These are phyloP conservation scores for Phytophthora niederhauseri DNA, from an alignment of 352 stramenopile species.

Conservation along the genomic window DNA sequence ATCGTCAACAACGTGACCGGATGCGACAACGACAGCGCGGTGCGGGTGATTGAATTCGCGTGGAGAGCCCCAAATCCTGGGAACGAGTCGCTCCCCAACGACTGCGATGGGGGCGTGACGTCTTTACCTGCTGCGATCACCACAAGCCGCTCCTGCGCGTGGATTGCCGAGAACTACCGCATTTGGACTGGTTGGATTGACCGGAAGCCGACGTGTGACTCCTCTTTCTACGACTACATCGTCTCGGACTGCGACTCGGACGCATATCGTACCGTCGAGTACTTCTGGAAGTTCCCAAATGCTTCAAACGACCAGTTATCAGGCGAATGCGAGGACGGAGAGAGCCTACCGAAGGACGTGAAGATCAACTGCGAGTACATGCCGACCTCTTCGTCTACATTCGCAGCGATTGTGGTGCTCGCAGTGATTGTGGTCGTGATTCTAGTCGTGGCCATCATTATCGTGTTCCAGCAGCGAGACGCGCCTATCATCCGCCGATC, in stretches of 20 bases:
- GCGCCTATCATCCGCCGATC: slow-evolving; percentile 52
- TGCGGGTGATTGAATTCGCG: slow-evolving; percentile 37
- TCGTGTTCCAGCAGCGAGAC: slow-evolving; percentile 41
- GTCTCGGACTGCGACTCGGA: slow-evolving; percentile 38
- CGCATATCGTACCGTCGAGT: slow-evolving; percentile 35
- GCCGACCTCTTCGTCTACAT: slow-evolving; percentile 28
- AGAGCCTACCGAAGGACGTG: slow-evolving; percentile 22
- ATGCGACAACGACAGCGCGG: slow-evolving; percentile 29
- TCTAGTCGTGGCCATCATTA: slow-evolving; percentile 17
- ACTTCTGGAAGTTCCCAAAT: slow-evolving; percentile 45
- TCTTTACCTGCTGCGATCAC: slow-evolving; percentile 29
- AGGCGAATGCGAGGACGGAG: slow-evolving; percentile 36
- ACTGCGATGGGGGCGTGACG: slow-evolving; percentile 47
- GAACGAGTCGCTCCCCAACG: slow-evolving; percentile 40
- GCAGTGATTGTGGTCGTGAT: slow-evolving; percentile 24
- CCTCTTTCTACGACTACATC: slow-evolving; percentile 49
- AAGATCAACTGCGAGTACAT: slow-evolving; percentile 51
- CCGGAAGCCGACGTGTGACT: slow-evolving; percentile 41
- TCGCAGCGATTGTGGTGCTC: slow-evolving; percentile 20
- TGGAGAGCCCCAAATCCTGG: slow-evolving; percentile 49
- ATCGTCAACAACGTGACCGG: slow-evolving; percentile 33
- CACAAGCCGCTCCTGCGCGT: slow-evolving; percentile 56
- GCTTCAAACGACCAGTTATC: slow-evolving; percentile 22
- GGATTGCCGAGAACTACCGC: slow-evolving; percentile 33
- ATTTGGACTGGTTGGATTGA: slow-evolving; percentile 45